These are phyloP conservation scores for Rhytidiadelphus loreus DNA, from an alignment of 225 moss, liverwort and hornwort genomes.

Conservation along the genomic window DNA sequence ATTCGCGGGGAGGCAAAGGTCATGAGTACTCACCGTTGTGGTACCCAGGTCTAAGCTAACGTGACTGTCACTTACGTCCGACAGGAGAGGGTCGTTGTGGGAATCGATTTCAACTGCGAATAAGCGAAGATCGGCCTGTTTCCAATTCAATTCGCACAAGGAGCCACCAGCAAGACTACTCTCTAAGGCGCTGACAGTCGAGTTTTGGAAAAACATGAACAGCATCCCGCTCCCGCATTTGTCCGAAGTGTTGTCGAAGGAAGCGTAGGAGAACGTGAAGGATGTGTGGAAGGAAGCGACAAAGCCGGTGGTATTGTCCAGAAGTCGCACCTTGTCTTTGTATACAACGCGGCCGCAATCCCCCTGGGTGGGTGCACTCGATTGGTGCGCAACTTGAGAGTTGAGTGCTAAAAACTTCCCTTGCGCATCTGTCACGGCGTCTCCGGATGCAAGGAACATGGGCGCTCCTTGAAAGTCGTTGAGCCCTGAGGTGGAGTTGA, in stretches of 20 bases:
- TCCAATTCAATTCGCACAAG: not conserved
- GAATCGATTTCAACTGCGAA: not conserved
- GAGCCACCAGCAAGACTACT: not conserved
- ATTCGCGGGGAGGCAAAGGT: not conserved
- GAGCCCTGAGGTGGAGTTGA: not conserved
- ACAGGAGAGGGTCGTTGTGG: not conserved
- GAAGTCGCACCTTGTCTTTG: not conserved
- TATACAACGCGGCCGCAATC: not conserved
- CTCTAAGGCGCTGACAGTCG: not conserved
- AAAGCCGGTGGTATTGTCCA: not conserved
- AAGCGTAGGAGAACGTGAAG: not conserved
- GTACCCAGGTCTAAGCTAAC: not conserved
- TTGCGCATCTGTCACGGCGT: not conserved
- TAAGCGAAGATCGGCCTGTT: not conserved
- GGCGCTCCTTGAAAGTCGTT: not conserved
- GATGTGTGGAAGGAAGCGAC: not conserved
- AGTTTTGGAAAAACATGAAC: not conserved
- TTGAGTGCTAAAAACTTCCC: not conserved
- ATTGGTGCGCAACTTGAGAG: not conserved
- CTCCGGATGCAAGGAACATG: not conserved
- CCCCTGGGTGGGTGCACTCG: fast-evolving
- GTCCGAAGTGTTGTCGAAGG: not conserved
- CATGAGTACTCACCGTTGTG: not conserved
- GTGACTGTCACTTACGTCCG: not conserved
- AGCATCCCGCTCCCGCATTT: not conserved